Percentiles rank a stretch among this genome's conserved stretches.
phyloP scores from a whole-genome alignment of 1,284 basidiomycete species.

The Xanthoconium separans region DNA sequence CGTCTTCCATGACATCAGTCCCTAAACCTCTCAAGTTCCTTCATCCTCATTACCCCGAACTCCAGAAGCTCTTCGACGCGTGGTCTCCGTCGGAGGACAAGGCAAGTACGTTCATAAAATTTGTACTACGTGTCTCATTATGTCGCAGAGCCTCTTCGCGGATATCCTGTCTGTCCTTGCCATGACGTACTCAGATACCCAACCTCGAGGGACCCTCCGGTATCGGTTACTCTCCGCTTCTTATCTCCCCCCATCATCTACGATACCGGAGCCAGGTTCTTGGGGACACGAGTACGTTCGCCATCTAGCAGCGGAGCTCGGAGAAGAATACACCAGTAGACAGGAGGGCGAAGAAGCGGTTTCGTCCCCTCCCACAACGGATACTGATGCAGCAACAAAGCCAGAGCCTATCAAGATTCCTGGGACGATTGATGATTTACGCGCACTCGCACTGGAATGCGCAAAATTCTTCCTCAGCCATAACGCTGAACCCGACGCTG shows the following conservation, averaged over 20 bases:
- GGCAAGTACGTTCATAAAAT: conserved; percentile 41
- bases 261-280: conserved; percentile 83
- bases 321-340: conserved; percentile 84
- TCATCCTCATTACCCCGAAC: conserved; percentile 89
- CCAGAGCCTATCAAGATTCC: conserved; percentile 33
- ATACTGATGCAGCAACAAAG: conserved; percentile 28
- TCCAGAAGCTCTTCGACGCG: conserved; percentile 79
- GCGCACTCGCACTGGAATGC: conserved; percentile 80
- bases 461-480: conserved; percentile 91
- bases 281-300: conserved; percentile 99
- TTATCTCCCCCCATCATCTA: conserved; percentile 59
- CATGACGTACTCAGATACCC: conserved; percentile 99
- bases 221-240: conserved; percentile 87
- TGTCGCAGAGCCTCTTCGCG: conserved; percentile 83
- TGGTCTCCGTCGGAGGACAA: conserved; percentile 82
- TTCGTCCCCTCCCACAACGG: conserved; percentile 30
- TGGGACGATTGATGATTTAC: conserved; percentile 73
- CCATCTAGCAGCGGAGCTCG: conserved; percentile 95
- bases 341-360: conserved; percentile 46
- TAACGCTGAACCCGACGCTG: conserved; percentile 98
- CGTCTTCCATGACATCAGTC: conserved; percentile 99
- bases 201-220: conserved; percentile 90
- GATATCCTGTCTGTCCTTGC: conserved; percentile 98
- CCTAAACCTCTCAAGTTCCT: conserved; percentile 99
- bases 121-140: conserved; percentile 6